Conservation (phyloP, 2,329 filamentous ascomycete genomes). For the Albifimbria verrucaria region DNA sequence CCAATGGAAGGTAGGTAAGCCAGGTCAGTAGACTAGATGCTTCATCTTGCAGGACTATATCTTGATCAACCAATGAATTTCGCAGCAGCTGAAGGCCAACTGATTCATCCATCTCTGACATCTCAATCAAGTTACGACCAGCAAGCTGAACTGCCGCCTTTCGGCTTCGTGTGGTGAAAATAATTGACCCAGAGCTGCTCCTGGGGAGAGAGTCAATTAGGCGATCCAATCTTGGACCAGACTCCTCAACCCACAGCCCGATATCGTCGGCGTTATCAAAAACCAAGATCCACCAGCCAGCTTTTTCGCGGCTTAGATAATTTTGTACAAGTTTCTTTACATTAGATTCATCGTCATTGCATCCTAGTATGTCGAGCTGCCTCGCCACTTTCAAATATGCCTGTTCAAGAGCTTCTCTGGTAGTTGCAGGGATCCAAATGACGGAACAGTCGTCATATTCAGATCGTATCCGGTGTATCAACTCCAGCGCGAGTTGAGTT, state of each 20-base stretch:
- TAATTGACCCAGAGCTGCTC: constrained; percentile 5
- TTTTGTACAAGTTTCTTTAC: constrained; percentile 6
- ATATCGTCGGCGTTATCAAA: constrained; percentile 11
- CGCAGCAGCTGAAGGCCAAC: constrained; percentile 2
- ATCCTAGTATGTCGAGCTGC: constrained; percentile 1
- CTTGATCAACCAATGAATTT: constrained; percentile 1
- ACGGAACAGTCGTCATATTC: not conserved
- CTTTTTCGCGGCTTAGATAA: constrained; percentile 1
- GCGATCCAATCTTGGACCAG: not conserved
- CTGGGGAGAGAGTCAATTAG: constrained; percentile 7
- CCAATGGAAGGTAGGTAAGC: constrained; percentile 31
- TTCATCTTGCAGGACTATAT: not conserved
- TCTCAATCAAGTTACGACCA: constrained; percentile 1
- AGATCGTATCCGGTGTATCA: not conserved
- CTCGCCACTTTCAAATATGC: constrained; percentile 3
- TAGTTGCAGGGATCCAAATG: constrained; percentile 9
- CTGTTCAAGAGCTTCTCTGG: constrained; percentile 1
- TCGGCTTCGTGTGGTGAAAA: constrained; percentile 9
- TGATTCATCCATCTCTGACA: constrained; percentile 3
- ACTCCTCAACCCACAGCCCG: constrained; percentile 3
- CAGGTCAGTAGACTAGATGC: constrained; percentile 1
- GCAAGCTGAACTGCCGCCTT: constrained; percentile 7
- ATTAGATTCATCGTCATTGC: constrained; percentile 4
- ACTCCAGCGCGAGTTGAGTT: constrained; percentile 1
- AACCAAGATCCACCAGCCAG: constrained; percentile 7